Evolutionary conservation across 78 protist species (phyloP).

Genomic region (Protostelium mycophagum): DNA sequence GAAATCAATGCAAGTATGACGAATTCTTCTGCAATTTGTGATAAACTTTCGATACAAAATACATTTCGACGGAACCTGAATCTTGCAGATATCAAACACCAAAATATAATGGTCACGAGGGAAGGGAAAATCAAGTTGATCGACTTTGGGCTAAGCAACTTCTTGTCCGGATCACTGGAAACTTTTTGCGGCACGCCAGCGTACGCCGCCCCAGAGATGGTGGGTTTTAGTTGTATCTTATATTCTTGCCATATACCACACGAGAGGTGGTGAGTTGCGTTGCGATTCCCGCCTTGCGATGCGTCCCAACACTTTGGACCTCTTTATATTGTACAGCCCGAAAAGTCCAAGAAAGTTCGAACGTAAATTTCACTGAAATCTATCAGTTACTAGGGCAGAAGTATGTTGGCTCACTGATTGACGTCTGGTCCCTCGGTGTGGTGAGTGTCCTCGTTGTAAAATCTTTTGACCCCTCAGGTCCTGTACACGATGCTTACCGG

Average conservation of each 20-base stretch:
- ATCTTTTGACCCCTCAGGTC: too few species aligned
- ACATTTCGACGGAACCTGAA: too few species aligned
- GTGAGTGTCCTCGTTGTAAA: too few species aligned
- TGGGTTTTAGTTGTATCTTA: neutral
- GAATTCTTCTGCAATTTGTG: too few species aligned
- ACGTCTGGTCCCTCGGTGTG: conserved; percentile 56
- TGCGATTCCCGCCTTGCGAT: too few species aligned
- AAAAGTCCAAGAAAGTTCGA: too few species aligned
- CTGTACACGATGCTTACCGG: conserved; percentile 45
- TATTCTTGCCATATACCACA: neutral
- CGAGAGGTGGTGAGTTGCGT: too few species aligned
- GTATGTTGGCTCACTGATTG: conserved; percentile 49
- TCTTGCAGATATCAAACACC: neutral
- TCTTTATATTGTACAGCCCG: too few species aligned
- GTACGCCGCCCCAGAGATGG: conserved; percentile 80
- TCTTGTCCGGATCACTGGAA: conserved; percentile 15
- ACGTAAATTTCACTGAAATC: too few species aligned
- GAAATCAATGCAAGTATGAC: too few species aligned
- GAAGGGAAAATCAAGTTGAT: conserved; percentile 33
- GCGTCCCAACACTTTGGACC: too few species aligned
- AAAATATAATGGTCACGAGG: neutral
- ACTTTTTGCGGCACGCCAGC: conserved; percentile 72
- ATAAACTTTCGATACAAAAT: too few species aligned
- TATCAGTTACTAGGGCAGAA: conserved; percentile 23
- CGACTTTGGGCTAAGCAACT: conserved; percentile 68